phyloP scores from a whole-genome alignment of 2,329 filamentous ascomycete species.

The Macrophomina tecta region DNA sequence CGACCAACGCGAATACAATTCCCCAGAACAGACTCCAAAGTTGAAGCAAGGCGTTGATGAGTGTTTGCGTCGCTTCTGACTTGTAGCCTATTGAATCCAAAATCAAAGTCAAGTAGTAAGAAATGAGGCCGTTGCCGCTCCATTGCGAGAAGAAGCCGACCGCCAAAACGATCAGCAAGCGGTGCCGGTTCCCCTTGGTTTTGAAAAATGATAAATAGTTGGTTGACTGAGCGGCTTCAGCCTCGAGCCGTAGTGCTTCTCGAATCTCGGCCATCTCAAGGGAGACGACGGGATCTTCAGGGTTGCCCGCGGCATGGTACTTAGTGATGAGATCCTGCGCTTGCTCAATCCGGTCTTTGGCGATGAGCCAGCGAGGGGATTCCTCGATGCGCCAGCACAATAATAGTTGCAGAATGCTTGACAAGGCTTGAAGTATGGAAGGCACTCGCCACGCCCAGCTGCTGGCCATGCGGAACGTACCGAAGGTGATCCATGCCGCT shows the following conservation, averaged over 20 bases:
- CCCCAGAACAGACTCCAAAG: slow-evolving; percentile 66
- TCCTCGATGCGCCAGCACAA: slow-evolving; percentile 54
- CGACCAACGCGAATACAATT: slow-evolving; percentile 45
- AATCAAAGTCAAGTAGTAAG: slow-evolving; percentile 46
- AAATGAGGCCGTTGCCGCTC: slow-evolving; percentile 60
- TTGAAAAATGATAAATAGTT: slow-evolving; percentile 54
- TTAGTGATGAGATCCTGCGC: slow-evolving; percentile 57
- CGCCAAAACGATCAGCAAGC: slow-evolving; percentile 60
- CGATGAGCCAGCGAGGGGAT: slow-evolving; percentile 63
- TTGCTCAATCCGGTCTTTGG: slow-evolving; percentile 50
- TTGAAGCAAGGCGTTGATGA: slow-evolving; percentile 59
- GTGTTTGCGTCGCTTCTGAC: slow-evolving; percentile 42
- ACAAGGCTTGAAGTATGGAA: slow-evolving; percentile 37
- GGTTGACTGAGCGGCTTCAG: slow-evolving; percentile 52
- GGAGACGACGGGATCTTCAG: slow-evolving; percentile 51
- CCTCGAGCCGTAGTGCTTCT: slow-evolving; percentile 55
- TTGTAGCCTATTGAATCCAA: slow-evolving; percentile 44
- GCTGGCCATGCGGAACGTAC: slow-evolving; percentile 49
- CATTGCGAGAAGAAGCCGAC: slow-evolving; percentile 64
- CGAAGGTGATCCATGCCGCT: slow-evolving; percentile 55
- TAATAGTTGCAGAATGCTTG: slow-evolving; percentile 49
- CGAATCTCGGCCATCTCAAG: slow-evolving; percentile 60
- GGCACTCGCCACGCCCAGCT: slow-evolving; percentile 43
- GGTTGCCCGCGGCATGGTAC: slow-evolving; percentile 58
- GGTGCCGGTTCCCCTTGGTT: slow-evolving; percentile 59